These are phyloP conservation scores for Trichosporon asahii DNA, from an alignment of 1,284 basidiomycete genomes.

Conservation along the genomic window DNA sequence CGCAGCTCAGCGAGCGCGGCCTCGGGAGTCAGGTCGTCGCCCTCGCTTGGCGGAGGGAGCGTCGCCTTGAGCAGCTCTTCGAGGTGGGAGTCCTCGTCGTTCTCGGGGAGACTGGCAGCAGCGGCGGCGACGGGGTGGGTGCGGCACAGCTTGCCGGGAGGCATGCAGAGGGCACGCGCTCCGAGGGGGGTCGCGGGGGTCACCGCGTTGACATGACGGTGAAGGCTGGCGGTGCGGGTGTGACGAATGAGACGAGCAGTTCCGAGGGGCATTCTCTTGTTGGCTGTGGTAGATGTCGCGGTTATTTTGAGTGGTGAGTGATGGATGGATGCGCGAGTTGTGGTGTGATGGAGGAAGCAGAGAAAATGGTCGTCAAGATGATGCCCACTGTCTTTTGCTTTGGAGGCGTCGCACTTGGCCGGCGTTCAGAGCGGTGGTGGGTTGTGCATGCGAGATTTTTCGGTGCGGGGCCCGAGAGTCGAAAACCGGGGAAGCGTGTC, in stretches of 20 bases:
- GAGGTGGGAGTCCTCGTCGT: slow-evolving; percentile 14
- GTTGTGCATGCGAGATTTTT: neutral
- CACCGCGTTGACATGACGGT: neutral
- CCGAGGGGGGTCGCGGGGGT: neutral
- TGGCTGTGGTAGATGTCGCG: neutral
- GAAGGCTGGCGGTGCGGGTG: neutral
- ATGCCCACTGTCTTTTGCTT: neutral
- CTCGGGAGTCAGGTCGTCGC: slow-evolving; percentile 17
- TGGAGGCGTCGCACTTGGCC: neutral
- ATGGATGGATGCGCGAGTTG: neutral
- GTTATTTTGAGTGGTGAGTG: neutral
- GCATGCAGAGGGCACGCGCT: slow-evolving; percentile 17
- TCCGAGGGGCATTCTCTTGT: slow-evolving; percentile 4
- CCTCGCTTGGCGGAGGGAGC: slow-evolving; percentile 1
- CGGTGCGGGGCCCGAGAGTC: neutral
- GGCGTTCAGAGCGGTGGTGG: neutral
- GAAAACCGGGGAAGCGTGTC: slow-evolving; percentile 4
- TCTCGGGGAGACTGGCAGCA: neutral
- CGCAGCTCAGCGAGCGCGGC: slow-evolving; percentile 17
- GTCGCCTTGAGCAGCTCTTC: slow-evolving; percentile 13
- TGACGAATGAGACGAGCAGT: slow-evolving; percentile 3
- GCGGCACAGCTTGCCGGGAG: slow-evolving; percentile 16
- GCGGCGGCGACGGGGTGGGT: neutral
- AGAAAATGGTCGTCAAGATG: neutral
- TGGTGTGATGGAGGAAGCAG: neutral